These are phyloP conservation scores for Poa annua DNA, from an alignment of 176 grass and related monocot species.

Conservation along the genomic window DNA sequence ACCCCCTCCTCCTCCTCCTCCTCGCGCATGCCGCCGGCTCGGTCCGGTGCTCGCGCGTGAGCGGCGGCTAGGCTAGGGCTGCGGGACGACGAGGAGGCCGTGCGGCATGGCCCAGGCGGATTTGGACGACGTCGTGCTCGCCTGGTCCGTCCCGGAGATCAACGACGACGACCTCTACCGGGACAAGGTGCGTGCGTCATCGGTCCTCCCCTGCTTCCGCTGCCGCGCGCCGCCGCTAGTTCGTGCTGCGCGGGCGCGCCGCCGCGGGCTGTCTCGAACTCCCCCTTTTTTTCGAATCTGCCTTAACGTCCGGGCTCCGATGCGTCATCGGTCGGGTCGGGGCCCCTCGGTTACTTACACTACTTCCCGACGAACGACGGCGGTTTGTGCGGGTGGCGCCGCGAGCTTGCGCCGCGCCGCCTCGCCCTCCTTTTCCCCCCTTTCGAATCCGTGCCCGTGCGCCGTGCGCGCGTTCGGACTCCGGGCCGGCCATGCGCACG, in stretches of 20 bases:
- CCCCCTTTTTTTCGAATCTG: background rate
- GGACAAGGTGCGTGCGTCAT: conserved; percentile 31
- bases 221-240: background rate
- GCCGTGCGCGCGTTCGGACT: background rate
- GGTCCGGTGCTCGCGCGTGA: background rate
- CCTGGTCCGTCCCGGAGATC: conserved; percentile 52
- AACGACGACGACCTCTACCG: conserved; percentile 41
- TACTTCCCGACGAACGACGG: background rate
- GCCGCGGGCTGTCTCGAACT: too few relatives aligned
- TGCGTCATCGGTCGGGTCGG: background rate
- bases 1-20: background rate
- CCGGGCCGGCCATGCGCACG: background rate
- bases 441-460: background rate
- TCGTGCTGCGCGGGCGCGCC: background rate
- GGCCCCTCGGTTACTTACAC: too few relatives aligned
- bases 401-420: background rate
- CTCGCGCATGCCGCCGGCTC: conserved; percentile 11
- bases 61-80: background rate
- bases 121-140: conserved; percentile 55
- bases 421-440: background rate
- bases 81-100: background rate
- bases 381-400: too few relatives aligned
- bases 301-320: background rate
- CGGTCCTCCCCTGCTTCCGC: background rate
- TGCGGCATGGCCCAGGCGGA: background rate